Conservation (phyloP, 2,329 filamentous ascomycete species). For the Penicillium brevicompactum region DNA sequence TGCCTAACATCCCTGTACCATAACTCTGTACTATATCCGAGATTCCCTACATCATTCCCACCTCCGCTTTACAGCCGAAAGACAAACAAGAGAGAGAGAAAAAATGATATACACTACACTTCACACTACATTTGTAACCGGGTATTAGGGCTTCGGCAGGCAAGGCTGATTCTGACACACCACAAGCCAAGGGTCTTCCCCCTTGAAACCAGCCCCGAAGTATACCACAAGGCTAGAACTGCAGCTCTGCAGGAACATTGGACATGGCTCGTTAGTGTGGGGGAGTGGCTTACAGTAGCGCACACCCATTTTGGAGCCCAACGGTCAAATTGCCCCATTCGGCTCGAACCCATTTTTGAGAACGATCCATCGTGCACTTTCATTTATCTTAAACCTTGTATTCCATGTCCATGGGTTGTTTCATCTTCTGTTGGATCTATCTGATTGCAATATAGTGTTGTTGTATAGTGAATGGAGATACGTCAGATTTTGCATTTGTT, state of each 20-base stretch:
- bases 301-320: background rate
- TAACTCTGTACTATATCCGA: too few relatives aligned
- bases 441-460: background rate
- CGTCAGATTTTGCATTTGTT: background rate
- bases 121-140: too few relatives aligned
- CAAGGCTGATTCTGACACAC: background rate
- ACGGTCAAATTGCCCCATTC: background rate
- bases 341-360: slow-evolving; percentile 1
- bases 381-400: background rate
- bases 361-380: background rate
- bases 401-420: background rate
- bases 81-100: too few relatives aligned
- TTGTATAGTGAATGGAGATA: background rate
- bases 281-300: slow-evolving; percentile 1
- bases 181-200: background rate
- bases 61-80: too few relatives aligned
- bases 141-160: background rate
- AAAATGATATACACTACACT: too few relatives aligned
- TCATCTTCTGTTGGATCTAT: background rate
- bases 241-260: background rate
- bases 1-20: too few relatives aligned
- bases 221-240: background rate
- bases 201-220: background rate
- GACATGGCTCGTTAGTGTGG: background rate
- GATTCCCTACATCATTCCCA: too few relatives aligned